Base-by-base conservation (phyloP, 176 grass and related monocot genomes). In the Cymbopogon citratus region DNA sequence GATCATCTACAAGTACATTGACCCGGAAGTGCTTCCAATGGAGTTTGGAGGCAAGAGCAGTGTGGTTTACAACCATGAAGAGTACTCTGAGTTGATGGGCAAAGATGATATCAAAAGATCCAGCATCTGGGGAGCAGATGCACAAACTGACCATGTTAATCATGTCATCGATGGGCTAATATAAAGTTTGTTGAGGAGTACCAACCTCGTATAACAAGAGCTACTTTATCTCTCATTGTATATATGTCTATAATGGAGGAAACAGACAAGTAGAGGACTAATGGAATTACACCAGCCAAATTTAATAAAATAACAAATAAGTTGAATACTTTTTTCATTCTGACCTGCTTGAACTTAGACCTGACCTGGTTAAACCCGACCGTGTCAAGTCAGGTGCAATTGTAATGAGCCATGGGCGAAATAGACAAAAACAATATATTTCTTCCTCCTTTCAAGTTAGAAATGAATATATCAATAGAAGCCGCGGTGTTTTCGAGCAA, bases 11-110 rank as follows among this genome's bases (percentile, higher is more conserved):
- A 80, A 43, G 36, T 72, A 72, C 74, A 93, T 99, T 7, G 89
- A 95, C 60, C 87, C 78, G 2, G 73, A 95, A 52, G 75, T 85
- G n/a, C 90, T 99, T 64, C 92, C 91, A 1, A 26, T 79, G 48
- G 89, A 95, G 69, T 95, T 99, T 81, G 96, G 96, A 70, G 96
- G 96, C 10, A 87, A 81, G 77, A 88, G 70, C 76, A 87, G 67
- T 25, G 63, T 25, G 7, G 56, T 88, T n/a, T 99, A 95, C 45
- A 84, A 85, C 70, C 91, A 95, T 65, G 96, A 93, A 41, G 90
- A 91, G 71, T 99, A 88, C 77, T 87, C 93, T 33, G 87, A 89
- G 63, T 29, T 99, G 83, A 95, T 93, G 96, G 24, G 40, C 29
- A 83, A 88, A 13, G 89, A 99, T 69, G 96, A 99, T 31, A 77